A percentile compares a stretch with the other conserved stretches of the same genome.
Conservation (phyloP, 2,329 filamentous ascomycete species). For the Penicillium sp. region DNA sequence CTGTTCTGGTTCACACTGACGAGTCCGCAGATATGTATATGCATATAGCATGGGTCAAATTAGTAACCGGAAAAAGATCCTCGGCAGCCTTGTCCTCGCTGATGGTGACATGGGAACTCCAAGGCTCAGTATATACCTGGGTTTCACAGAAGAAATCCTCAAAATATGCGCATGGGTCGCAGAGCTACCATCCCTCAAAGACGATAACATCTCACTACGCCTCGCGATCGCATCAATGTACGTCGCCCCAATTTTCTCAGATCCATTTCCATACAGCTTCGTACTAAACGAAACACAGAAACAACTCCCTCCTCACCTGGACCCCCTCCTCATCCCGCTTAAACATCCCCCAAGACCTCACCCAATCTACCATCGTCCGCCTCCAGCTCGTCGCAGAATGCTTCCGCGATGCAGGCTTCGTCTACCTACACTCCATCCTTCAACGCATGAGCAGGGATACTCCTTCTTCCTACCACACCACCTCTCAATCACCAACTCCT, state of each 20-base stretch:
- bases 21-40: conserved; percentile 35
- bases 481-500: not conserved
- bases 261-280: not conserved
- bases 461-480: not conserved
- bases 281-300: conserved; percentile 24
- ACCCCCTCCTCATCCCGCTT: conserved; percentile 30
- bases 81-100: conserved; percentile 14
- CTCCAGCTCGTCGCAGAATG: conserved; percentile 41
- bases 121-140: conserved; percentile 41
- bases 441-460: conserved; percentile 27
- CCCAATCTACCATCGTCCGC: conserved; percentile 29
- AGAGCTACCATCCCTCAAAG: conserved; percentile 30
- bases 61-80: conserved; percentile 32
- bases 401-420: conserved; percentile 41
- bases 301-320: conserved; percentile 36
- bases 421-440: conserved; percentile 41
- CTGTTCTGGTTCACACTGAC: conserved; percentile 2
- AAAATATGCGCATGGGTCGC: conserved; percentile 38
- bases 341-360: conserved; percentile 36
- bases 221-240: conserved; percentile 35
- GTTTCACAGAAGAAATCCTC: conserved; percentile 41
- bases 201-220: conserved; percentile 26
- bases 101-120: conserved; percentile 28
- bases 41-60: conserved; percentile 38
- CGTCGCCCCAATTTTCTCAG: conserved; percentile 21